phyloP scores from a whole-genome alignment of 2,329 filamentous ascomycete genomes.

The Cladorrhinum sp. region DNA sequence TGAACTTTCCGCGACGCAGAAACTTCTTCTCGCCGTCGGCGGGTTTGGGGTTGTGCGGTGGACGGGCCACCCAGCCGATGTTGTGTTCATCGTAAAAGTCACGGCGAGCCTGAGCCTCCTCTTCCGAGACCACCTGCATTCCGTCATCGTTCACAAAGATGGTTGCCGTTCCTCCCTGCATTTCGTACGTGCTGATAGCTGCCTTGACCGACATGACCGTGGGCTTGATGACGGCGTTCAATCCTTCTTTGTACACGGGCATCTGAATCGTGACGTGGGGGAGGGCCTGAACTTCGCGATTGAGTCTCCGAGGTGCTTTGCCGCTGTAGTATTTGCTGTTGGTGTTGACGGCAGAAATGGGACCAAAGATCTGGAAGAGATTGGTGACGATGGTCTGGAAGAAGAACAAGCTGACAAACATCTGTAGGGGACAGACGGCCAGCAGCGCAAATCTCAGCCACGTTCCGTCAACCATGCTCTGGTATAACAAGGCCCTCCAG shows the following conservation, averaged over 20 bases:
- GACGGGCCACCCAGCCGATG: constrained; percentile 55
- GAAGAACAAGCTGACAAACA: constrained; percentile 58
- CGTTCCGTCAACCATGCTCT: constrained; percentile 51
- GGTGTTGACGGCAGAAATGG: constrained; percentile 42
- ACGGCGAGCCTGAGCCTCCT: constrained; percentile 46
- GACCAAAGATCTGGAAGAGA: constrained; percentile 50
- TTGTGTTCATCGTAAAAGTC: constrained; percentile 58
- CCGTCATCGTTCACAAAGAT: constrained; percentile 69
- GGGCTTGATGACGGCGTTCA: constrained; percentile 50
- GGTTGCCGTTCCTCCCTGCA: constrained; percentile 63
- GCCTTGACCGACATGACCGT: constrained; percentile 55
- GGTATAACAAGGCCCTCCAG: constrained; percentile 52
- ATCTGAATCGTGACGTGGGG: constrained; percentile 49
- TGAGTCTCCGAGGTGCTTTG: constrained; percentile 35
- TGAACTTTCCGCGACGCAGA: constrained; percentile 58
- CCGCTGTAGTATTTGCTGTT: constrained; percentile 49
- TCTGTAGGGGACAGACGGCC: constrained; percentile 49
- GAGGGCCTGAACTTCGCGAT: constrained; percentile 40
- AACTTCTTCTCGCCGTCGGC: constrained; percentile 50
- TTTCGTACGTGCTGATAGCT: constrained; percentile 57
- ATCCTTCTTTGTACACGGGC: constrained; percentile 50
- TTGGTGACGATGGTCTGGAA: constrained; percentile 49
- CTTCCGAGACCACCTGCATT: constrained; percentile 56
- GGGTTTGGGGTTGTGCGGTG: constrained; percentile 45
- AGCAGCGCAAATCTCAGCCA: constrained; percentile 55